Conservation (phyloP, 176 grass and related monocot genomes). For the Phoenix dactylifera region DNA sequence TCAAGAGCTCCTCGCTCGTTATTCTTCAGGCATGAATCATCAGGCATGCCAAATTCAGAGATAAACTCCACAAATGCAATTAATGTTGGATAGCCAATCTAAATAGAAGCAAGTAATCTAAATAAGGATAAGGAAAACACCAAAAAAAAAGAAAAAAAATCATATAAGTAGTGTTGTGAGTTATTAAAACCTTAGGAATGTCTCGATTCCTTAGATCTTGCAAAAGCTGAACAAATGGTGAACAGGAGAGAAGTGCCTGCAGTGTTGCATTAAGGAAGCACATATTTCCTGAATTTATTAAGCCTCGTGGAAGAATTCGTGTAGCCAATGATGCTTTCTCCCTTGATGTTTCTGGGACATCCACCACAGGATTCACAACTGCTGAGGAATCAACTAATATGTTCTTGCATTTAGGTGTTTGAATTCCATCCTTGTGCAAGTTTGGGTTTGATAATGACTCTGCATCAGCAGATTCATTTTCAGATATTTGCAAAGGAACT, state of each 20-base stretch:
- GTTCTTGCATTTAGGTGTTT: conserved; percentile 35
- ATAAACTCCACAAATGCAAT: conserved; percentile 79
- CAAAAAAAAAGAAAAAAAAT: conserved; percentile 1
- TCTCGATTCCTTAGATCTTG: conserved; percentile 44
- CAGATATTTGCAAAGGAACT: conserved; percentile 10
- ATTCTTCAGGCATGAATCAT: conserved; percentile 44
- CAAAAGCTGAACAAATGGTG: conserved; percentile 67
- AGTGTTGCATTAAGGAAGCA: conserved; percentile 95
- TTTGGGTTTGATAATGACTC: conserved; percentile 7
- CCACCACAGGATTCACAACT: conserved; percentile 16
- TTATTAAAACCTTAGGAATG: conserved; percentile 57
- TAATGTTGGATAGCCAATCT: conserved; percentile 74
- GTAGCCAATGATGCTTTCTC: conserved; percentile 32
- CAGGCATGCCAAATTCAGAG: conserved; percentile 61
- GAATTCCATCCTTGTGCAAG: conserved; percentile 18
- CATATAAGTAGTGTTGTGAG: conserved; percentile 2
- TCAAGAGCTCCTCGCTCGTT: conserved; percentile 38
- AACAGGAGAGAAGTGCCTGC: conserved; percentile 78
- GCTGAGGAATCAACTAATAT: conserved; percentile 23
- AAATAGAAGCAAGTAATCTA: conserved; percentile 12
- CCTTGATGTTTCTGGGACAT: conserved; percentile 14
- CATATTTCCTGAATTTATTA: conserved; percentile 90
- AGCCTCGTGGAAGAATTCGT: conserved; percentile 61
- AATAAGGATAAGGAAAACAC: conserved; percentile 9
- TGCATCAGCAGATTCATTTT: conserved; percentile 1